Evolutionary conservation across 2,329 filamentous ascomycete genomes (phyloP).

Genomic region (Dendrostoma leiphaemia): DNA sequence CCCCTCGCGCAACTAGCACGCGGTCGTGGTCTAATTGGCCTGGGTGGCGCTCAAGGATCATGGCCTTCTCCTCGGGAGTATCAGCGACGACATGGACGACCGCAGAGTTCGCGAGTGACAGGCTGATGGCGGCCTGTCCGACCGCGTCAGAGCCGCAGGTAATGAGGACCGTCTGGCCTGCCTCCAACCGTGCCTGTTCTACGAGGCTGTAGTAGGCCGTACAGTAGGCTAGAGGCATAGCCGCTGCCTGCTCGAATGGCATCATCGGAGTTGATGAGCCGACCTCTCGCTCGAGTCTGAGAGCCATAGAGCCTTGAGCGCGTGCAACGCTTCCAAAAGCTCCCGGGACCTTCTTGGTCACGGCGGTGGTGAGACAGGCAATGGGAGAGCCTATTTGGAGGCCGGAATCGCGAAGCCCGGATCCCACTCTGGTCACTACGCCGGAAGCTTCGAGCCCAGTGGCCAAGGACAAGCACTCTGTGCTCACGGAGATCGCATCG

Average conservation of each 20-base stretch:
- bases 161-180: constrained; percentile 38
- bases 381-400: constrained; percentile 36
- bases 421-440: constrained; percentile 28
- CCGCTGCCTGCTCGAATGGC: constrained; percentile 31
- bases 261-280: constrained; percentile 25
- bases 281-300: too few species aligned
- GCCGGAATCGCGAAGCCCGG: constrained; percentile 15
- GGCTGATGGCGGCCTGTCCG: constrained; percentile 37
- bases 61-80: constrained; percentile 36
- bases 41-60: constrained; percentile 29
- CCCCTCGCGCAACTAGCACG: not conserved
- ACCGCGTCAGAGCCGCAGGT: constrained; percentile 37
- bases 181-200: constrained; percentile 34
- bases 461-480: not conserved
- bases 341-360: constrained; percentile 16
- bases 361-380: constrained; percentile 27
- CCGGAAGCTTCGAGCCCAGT: constrained; percentile 41
- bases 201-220: constrained; percentile 41
- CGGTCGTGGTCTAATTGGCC: not conserved
- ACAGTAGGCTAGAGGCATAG: constrained; percentile 37
- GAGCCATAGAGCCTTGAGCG: constrained; percentile 31
- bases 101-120: constrained; percentile 37
- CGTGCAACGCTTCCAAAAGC: constrained; percentile 33
- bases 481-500: not conserved
- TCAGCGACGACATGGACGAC: constrained; percentile 42